Percentiles rank a stretch among this genome's conserved stretches.
Evolutionary conservation across 441 rosid genomes (phyloP).

Genomic region (Croton setiger): DNA sequence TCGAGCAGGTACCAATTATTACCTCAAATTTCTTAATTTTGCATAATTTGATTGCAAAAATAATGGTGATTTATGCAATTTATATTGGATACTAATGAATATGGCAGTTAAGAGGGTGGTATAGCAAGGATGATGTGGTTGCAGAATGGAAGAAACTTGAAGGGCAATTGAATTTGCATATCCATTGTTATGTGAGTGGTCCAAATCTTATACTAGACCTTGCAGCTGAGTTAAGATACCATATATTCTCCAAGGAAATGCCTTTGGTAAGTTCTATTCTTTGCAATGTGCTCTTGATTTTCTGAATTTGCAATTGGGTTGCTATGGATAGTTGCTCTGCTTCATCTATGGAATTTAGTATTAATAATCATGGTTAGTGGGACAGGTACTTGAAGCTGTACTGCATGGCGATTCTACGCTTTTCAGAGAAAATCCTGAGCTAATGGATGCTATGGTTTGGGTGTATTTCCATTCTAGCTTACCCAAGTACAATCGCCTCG

Average conservation of each 20-base stretch:
- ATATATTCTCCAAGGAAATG: conserved; percentile 83
- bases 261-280: conserved; percentile 59
- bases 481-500: conserved; percentile 58
- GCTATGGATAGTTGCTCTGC: background rate
- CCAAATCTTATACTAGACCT: conserved; percentile 59
- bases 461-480: conserved; percentile 80
- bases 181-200: conserved; percentile 80
- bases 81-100: background rate
- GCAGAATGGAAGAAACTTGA: conserved; percentile 85
- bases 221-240: conserved; percentile 84
- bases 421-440: conserved; percentile 61
- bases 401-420: conserved; percentile 62
- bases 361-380: conserved; percentile 1
- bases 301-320: no score
- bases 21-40: background rate
- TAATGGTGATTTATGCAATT: background rate
- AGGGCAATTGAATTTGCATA: conserved; percentile 51
- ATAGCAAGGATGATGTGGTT: conserved; percentile 77
- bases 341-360: background rate
- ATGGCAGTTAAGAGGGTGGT: conserved; percentile 74
- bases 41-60: background rate
- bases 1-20: conserved; percentile 51
- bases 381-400: conserved; percentile 70
- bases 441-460: conserved; percentile 62
- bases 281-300: background rate